Conservation (phyloP, 2,329 filamentous ascomycete species). For the Monilinia fructigena region DNA sequence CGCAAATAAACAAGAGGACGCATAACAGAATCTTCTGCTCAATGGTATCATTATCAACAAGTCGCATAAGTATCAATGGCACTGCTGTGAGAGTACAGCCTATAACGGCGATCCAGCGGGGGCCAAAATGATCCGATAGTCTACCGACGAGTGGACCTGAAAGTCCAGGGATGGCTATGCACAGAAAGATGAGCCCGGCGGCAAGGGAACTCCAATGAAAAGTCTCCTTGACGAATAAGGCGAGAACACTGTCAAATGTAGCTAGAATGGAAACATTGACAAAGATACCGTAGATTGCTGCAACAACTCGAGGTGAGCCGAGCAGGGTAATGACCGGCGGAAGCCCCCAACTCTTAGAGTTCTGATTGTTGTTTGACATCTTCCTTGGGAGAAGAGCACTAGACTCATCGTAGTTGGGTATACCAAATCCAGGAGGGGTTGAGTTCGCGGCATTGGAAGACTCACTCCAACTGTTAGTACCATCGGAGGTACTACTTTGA, state of each 20-base stretch:
- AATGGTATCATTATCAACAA: conserved; percentile 57
- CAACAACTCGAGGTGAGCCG: conserved; percentile 38
- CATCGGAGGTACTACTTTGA: neutral
- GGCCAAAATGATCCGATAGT: conserved; percentile 52
- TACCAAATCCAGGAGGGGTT: conserved; percentile 14
- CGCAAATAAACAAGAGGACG: conserved; percentile 58
- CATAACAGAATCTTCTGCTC: conserved; percentile 64
- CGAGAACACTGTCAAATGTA: conserved; percentile 55
- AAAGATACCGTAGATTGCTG: conserved; percentile 44
- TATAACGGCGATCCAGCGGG: conserved; percentile 56
- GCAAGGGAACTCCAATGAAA: conserved; percentile 56
- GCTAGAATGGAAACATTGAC: conserved; percentile 50
- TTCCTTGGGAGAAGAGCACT: conserved; percentile 2
- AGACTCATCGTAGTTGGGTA: conserved; percentile 15
- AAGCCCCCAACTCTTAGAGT: neutral
- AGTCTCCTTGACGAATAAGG: conserved; percentile 52
- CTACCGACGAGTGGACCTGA: conserved; percentile 55
- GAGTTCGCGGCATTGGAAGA: neutral
- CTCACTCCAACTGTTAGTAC: neutral
- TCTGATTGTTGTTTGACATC: neutral
- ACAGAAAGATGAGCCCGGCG: conserved; percentile 56
- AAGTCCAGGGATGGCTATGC: conserved; percentile 58
- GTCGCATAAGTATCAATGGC: conserved; percentile 60
- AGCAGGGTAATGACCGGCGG: conserved; percentile 29
- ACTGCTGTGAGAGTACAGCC: conserved; percentile 59